A percentile compares a stretch with the other conserved stretches of the same genome.
These are phyloP conservation scores for Vanrija pseudolonga DNA, from an alignment of 1,284 basidiomycete genomes.

Conservation along the genomic window DNA sequence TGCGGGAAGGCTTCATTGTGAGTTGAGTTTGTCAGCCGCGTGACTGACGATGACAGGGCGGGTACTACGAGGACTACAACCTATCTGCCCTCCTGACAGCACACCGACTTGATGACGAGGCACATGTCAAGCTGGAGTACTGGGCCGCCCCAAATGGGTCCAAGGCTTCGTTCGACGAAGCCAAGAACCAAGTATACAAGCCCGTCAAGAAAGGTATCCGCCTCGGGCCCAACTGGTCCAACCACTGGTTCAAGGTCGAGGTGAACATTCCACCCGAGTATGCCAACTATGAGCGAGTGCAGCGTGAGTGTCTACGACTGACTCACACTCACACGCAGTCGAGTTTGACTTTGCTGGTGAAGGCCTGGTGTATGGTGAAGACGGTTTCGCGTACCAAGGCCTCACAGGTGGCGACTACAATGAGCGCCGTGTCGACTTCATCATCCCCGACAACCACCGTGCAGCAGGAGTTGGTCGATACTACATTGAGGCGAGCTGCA, in stretches of 20 bases:
- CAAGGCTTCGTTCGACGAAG: constrained; percentile 75
- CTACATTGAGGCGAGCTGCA: constrained; percentile 75
- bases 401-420: not conserved
- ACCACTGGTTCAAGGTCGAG: constrained; percentile 84
- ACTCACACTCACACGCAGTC: constrained; percentile 38
- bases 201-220: constrained; percentile 2
- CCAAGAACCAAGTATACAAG: constrained; percentile 39
- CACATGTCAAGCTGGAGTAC: constrained; percentile 64
- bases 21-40: not conserved
- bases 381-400: constrained; percentile 53
- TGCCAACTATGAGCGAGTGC: not conserved
- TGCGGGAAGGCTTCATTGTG: not conserved
- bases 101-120: constrained; percentile 57
- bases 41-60: not conserved
- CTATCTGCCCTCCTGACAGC: constrained; percentile 68
- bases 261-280: constrained; percentile 45
- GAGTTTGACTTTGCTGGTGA: constrained; percentile 90
- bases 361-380: constrained; percentile 78
- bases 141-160: constrained; percentile 75
- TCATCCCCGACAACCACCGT: constrained; percentile 65
- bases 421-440: constrained; percentile 86
- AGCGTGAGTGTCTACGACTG: not conserved
- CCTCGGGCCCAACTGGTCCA: constrained; percentile 55
- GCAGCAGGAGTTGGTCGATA: constrained; percentile 63
- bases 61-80: constrained; percentile 53